A percentile compares a stretch with the other conserved stretches of the same genome.
phyloP scores from a whole-genome alignment of 352 stramenopile species.

The Phytophthora tentaculata region DNA sequence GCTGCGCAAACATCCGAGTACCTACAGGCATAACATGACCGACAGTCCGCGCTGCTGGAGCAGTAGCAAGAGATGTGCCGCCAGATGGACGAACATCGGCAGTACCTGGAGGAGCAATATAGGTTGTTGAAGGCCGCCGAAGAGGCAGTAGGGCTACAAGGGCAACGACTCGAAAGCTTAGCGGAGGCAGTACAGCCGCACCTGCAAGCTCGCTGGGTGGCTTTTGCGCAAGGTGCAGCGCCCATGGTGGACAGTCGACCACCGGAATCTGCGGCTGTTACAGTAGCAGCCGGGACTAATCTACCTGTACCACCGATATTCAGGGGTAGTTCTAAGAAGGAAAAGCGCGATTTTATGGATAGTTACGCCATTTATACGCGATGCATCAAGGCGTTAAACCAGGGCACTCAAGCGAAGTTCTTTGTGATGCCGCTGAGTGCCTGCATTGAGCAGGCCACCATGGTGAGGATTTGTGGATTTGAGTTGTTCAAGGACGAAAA shows the following conservation, averaged over 20 bases:
- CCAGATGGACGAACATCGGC: not conserved
- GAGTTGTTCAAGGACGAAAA: not conserved
- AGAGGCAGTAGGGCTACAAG: not conserved
- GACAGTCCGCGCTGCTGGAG: not conserved
- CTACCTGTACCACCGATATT: not conserved
- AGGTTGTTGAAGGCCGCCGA: not conserved
- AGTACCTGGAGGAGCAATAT: not conserved
- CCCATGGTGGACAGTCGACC: too few relatives aligned
- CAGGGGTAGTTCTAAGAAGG: not conserved
- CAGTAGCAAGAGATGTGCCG: not conserved
- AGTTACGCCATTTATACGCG: too few relatives aligned
- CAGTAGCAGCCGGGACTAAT: not conserved
- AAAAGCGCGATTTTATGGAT: not conserved
- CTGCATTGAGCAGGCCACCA: not conserved
- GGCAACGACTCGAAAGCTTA: not conserved
- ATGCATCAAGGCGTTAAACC: too few relatives aligned
- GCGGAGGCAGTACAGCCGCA: not conserved
- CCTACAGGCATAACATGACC: not conserved
- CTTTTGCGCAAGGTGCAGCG: not conserved
- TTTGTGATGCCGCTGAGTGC: not conserved
- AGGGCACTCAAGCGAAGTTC: not conserved
- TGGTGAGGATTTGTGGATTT: not conserved
- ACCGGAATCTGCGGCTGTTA: not conserved
- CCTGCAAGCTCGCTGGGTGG: not conserved
- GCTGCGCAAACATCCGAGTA: not conserved